Percentiles rank a stretch among this genome's conserved stretches.
Conservation (phyloP, 1,284 basidiomycete genomes). For the Moniliophthora roreri region DNA sequence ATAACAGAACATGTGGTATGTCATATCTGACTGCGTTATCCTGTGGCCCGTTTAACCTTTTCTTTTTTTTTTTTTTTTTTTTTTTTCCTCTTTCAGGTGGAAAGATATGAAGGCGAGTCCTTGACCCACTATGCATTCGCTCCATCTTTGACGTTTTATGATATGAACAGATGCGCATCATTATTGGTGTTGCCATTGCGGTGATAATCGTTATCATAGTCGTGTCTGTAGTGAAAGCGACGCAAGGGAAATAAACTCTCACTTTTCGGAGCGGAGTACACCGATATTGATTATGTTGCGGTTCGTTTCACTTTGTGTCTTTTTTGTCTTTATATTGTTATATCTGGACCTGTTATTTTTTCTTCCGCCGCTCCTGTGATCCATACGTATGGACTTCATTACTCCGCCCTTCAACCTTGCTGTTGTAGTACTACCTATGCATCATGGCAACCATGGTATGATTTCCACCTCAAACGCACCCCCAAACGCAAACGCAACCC, state of each 20-base stretch:
- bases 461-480: not conserved
- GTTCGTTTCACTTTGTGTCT: not conserved
- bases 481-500: not conserved
- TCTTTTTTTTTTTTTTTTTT: constrained; percentile 9
- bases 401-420: constrained; percentile 1
- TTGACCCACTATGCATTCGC: constrained; percentile 3
- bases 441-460: not conserved
- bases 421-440: constrained; percentile 5
- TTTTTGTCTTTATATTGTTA: not conserved
- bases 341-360: not conserved
- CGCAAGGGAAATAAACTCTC: constrained; percentile 34
- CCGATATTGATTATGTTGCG: not conserved
- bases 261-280: not conserved
- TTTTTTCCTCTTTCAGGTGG: constrained; percentile 61
- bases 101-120: constrained; percentile 89
- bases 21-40: constrained; percentile 18
- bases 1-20: constrained; percentile 81
- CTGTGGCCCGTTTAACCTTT: constrained; percentile 6
- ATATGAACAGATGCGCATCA: constrained; percentile 77
- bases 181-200: constrained; percentile 84
- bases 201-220: constrained; percentile 94
- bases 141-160: constrained; percentile 17
- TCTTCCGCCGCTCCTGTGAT: not conserved
- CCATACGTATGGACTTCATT: constrained; percentile 1
- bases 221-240: constrained; percentile 87